These are phyloP conservation scores for Venturia nashicola DNA, from an alignment of 2,329 filamentous ascomycete species.

Conservation along the genomic window DNA sequence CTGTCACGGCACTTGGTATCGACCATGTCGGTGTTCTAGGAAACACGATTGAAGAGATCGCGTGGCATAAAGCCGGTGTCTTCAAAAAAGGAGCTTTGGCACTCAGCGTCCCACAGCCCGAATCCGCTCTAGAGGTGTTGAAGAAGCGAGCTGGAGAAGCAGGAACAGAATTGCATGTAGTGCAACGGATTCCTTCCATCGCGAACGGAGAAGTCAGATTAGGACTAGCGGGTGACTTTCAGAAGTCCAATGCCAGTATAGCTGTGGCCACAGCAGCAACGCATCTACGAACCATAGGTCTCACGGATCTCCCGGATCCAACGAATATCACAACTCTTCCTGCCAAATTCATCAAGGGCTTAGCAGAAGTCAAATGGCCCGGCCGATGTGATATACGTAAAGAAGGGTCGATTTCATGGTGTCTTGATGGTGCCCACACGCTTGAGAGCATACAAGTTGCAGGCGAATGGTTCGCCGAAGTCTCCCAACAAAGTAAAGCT, in stretches of 20 bases:
- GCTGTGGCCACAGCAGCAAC: conserved; percentile 47
- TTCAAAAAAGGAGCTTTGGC: conserved; percentile 56
- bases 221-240: conserved; percentile 49
- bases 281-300: conserved; percentile 39
- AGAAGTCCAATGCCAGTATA: conserved; percentile 49
- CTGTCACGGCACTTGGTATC: conserved; percentile 70
- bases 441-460: conserved; percentile 68
- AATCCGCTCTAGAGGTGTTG: conserved; percentile 43
- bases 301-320: conserved; percentile 27
- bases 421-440: conserved; percentile 81
- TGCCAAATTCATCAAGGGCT: conserved; percentile 47
- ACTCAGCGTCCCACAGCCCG: conserved; percentile 49
- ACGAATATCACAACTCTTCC: conserved; percentile 37
- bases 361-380: conserved; percentile 55
- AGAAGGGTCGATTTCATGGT: conserved; percentile 50
- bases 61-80: conserved; percentile 88
- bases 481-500: background rate
- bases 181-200: conserved; percentile 36
- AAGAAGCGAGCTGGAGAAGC: conserved; percentile 41
- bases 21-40: conserved; percentile 78
- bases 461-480: conserved; percentile 59
- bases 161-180: conserved; percentile 33
- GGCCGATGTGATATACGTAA: conserved; percentile 65
- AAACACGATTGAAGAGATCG: conserved; percentile 64
- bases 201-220: conserved; percentile 35